Base-by-base conservation (phyloP, 768 basidiomycete genomes). In the Clitopilus passeckerianus region DNA sequence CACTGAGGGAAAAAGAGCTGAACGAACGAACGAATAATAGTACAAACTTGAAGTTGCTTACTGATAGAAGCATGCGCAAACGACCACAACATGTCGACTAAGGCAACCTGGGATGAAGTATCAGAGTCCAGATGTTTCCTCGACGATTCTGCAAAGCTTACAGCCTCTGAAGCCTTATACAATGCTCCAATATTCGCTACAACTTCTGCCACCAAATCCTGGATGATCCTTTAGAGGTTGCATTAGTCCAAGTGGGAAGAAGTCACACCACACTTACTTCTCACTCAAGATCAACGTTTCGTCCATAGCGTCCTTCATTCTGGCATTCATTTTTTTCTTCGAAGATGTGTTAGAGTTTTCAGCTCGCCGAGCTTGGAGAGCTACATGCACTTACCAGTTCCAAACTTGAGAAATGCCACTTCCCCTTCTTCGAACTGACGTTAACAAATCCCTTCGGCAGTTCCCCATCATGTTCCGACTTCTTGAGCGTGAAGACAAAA, bases 101-200 rank as follows among this genome's bases (percentile, higher is more conserved):
- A 75, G 0, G 95, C 93, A 18, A 97, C 81, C 93, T 94, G 53
- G 53, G 20, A 23, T 15, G 1, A 59, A 22, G 16, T n/a, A 30
- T 10, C 16, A 56, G 20, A 6, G 1, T 15, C 44, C 53, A 1
- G 5, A 57, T 14, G n/a, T 10, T 53, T 12, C 27, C 7, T 7
- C 27, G 27, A 30, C 7, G 27, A 3, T 30, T 30, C 27, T 30
- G 27, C 27, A 20, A 16, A n/a, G 67, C 77, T 57, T 63, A 93
- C 91, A 22, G 93, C 93, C 75, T 98, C 97, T 0, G 93, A 91
- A 6, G 90, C 90, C 60, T 91, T 90, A 75, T 96, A 96, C 23
- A 99, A 75, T 41, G 85, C 88, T 23, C 92, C 89, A 41, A 95
- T 81, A 59, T 91, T 77, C 0, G 75, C 75, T 0, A 95, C 65